Evolutionary conservation across 805 yeast species (phyloP), one percentile per base, ranked within the genome.

Genomic region (Saturnispora bothae): DNA sequence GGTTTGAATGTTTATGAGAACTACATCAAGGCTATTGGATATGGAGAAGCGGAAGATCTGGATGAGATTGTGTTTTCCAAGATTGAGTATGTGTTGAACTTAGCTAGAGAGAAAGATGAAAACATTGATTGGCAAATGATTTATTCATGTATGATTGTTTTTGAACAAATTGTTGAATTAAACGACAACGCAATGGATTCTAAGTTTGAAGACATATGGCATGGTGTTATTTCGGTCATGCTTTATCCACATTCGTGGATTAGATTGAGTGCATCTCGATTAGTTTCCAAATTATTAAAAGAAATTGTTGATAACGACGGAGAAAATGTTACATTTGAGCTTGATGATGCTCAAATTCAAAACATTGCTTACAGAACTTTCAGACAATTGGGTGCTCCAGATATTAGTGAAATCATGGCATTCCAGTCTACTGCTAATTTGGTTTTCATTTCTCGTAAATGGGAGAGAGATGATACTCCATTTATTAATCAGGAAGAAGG

Each of bases 231-330:
- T 18, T 69, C 67, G 3, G 59, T 76, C 21, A 64, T 86, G 38
- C 62, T 88, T 36, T 88, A 73, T 54, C 96, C 96, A 2, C 96
- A 88, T 57, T 68, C 92, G 1, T 88, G 97, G 97, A 81, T 88
- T 5, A 73, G 96, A 49, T 64, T 81, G 42, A 60, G 70, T 4
- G 64, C 94, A 1, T 61, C 78, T 5, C 65, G 88, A 38, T 61
- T 84, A 25, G 54, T 77, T 28, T 77, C 79, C 1, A 50, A 59
- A 1, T 52, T 81, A 35, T 61, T 83, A 40, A 50, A 68, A 7
- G 48, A 52, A 13, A 41, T 63, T 26, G 42, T 38, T 27, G 46
- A 43, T 4, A 38, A 38, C n/a, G 36, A 42, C 0, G 19, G 28
- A 1, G 38, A 32, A 13, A 17, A 16, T 14, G 26, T 47, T n/a